Evolutionary conservation across 139 green algal genomes (phyloP).

Genomic region (Coelastrella sp.): DNA sequence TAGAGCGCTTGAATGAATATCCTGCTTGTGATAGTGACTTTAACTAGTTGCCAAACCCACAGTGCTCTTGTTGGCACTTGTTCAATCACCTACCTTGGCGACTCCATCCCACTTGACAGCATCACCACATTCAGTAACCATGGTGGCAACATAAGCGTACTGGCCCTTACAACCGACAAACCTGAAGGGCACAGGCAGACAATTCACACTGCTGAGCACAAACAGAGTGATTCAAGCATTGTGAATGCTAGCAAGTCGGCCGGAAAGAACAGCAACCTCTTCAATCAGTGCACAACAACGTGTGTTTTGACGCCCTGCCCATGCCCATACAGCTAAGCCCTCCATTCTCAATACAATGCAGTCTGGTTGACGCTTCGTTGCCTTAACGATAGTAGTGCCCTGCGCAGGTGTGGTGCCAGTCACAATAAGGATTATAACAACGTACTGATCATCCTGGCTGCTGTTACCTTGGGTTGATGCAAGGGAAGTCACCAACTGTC

Average conservation of each 20-base stretch:
- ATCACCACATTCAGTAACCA: constrained; percentile 34
- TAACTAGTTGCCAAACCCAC: too few species aligned
- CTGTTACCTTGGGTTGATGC: not conserved
- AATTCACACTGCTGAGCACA: not conserved
- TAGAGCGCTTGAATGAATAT: too few species aligned
- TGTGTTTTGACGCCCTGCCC: too few species aligned
- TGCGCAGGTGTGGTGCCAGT: not conserved
- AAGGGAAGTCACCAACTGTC: constrained; percentile 18
- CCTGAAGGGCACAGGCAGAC: not conserved
- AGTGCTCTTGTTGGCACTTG: not conserved
- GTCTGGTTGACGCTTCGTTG: too few species aligned
- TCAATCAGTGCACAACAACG: not conserved
- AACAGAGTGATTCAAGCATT: not conserved
- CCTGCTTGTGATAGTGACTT: too few species aligned
- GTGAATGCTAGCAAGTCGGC: too few species aligned
- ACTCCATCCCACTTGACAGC: constrained; percentile 44
- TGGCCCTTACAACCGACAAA: not conserved
- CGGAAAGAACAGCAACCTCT: too few species aligned
- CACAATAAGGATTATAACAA: not conserved
- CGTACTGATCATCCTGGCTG: not conserved
- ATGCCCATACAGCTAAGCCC: too few species aligned
- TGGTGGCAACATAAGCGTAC: constrained; percentile 42
- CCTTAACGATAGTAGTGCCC: not conserved
- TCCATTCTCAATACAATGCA: too few species aligned
- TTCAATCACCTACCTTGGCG: constrained; percentile 4